phyloP scores from a whole-genome alignment of 768 basidiomycete genomes.

The Phlebiopsis gigantea region DNA sequence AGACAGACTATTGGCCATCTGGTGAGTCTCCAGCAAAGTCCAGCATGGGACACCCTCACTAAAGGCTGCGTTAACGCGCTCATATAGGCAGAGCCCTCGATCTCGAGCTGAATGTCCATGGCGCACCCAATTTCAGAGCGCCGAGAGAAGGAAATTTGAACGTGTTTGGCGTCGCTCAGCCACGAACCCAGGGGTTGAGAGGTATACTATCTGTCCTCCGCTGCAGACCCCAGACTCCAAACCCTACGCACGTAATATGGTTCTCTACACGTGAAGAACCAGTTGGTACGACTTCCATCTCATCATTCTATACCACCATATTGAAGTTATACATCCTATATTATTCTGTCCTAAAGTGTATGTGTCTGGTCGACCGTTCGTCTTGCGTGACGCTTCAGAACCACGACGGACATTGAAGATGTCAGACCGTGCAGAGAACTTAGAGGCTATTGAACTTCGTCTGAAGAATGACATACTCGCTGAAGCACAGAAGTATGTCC shows the following conservation, averaged over 20 bases:
- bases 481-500: constrained; percentile 63
- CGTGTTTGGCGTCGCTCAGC: constrained; percentile 94
- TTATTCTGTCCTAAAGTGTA: constrained; percentile 45
- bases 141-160: constrained; percentile 76
- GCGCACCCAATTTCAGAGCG: constrained; percentile 93
- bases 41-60: no score
- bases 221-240: constrained; percentile 57
- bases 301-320: background rate
- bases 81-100: constrained; percentile 76
- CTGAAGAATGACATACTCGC: constrained; percentile 88
- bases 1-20: constrained; percentile 87
- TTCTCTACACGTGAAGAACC: constrained; percentile 97
- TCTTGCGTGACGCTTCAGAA: constrained; percentile 81
- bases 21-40: constrained; percentile 28
- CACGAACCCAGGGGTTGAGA: constrained; percentile 84
- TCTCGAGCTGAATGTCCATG: constrained; percentile 86
- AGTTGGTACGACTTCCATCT: constrained; percentile 51
- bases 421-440: constrained; percentile 90
- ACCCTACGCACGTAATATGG: constrained; percentile 83
- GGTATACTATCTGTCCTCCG: constrained; percentile 84
- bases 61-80: constrained; percentile 1
- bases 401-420: constrained; percentile 74
- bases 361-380: constrained; percentile 89
- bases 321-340: constrained; percentile 1
- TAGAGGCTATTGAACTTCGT: constrained; percentile 88